Evolutionary conservation across 306 rosid species (phyloP).

Genomic region (Vigna radiata): DNA sequence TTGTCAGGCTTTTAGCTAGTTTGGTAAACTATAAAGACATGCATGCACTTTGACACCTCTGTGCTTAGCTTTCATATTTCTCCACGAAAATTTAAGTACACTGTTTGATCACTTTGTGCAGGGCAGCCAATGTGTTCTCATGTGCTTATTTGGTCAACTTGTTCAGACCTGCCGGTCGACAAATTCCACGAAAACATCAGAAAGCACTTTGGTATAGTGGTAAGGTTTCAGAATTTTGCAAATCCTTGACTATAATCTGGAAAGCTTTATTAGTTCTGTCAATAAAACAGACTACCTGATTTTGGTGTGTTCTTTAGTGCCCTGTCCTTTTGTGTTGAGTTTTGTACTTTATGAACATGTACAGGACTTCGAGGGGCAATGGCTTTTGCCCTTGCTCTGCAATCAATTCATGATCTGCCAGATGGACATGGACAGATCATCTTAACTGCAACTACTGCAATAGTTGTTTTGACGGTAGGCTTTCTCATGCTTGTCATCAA

Average conservation of each 20-base stretch:
- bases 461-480: slow-evolving; percentile 78
- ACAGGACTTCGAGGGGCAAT: slow-evolving; percentile 91
- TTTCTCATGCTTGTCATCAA: slow-evolving; percentile 25
- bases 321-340: neutral
- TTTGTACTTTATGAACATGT: slow-evolving; percentile 32
- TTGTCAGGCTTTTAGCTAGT: slow-evolving; percentile 19
- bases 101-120: slow-evolving; percentile 45
- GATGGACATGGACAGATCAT: slow-evolving; percentile 89
- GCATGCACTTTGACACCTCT: neutral
- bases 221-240: slow-evolving; percentile 38
- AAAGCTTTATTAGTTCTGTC: neutral
- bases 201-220: slow-evolving; percentile 91
- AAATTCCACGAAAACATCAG: slow-evolving; percentile 72
- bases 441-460: slow-evolving; percentile 85
- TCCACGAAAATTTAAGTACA: neutral
- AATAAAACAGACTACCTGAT: neutral
- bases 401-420: slow-evolving; percentile 85
- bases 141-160: slow-evolving; percentile 77
- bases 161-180: slow-evolving; percentile 65
- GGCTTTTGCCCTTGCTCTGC: slow-evolving; percentile 91
- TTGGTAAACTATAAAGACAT: neutral
- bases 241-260: slow-evolving; percentile 15
- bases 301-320: slow-evolving; percentile 15
- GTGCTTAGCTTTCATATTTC: slow-evolving; percentile 8
- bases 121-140: slow-evolving; percentile 82